A percentile compares a stretch with the other conserved stretches of the same genome.
Evolutionary conservation across 2,329 filamentous ascomycete species (phyloP).

Genomic region (Cladosporium sp.): DNA sequence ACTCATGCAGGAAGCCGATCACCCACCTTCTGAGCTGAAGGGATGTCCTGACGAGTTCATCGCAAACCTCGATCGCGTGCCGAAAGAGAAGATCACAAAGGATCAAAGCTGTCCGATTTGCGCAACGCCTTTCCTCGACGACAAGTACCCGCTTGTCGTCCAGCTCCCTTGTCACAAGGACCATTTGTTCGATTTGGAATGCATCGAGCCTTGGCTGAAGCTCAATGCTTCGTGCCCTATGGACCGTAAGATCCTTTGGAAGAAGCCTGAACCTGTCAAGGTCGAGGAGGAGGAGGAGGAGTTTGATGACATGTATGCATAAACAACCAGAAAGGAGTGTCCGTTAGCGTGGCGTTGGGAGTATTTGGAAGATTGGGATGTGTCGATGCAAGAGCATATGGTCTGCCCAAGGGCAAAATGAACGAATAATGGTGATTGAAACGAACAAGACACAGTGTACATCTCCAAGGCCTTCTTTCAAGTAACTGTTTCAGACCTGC

Average conservation of each 20-base stretch:
- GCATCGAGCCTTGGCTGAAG: slow-evolving; percentile 61
- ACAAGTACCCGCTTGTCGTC: slow-evolving; percentile 56
- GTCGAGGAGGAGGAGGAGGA: slow-evolving; percentile 48
- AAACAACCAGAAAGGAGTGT: slow-evolving; percentile 2
- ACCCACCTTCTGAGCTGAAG: slow-evolving; percentile 56
- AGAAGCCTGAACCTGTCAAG: slow-evolving; percentile 34
- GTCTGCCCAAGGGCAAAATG: not conserved
- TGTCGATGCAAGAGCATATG: not conserved
- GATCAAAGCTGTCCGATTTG: slow-evolving; percentile 58
- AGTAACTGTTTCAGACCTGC: too few species aligned
- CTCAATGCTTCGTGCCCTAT: slow-evolving; percentile 61
- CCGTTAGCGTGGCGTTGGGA: slow-evolving; percentile 14
- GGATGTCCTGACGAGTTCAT: slow-evolving; percentile 60
- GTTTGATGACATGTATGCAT: slow-evolving; percentile 50
- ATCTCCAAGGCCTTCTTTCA: too few species aligned
- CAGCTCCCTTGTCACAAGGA: slow-evolving; percentile 57
- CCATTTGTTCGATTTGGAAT: slow-evolving; percentile 62
- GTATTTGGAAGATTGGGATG: not conserved
- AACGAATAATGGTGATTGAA: slow-evolving; percentile 3
- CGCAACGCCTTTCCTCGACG: slow-evolving; percentile 58
- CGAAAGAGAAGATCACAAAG: slow-evolving; percentile 50
- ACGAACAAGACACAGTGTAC: not conserved
- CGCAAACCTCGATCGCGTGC: slow-evolving; percentile 56
- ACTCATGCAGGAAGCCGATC: slow-evolving; percentile 53
- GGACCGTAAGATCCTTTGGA: slow-evolving; percentile 57